Conservation (phyloP, 2,329 filamentous ascomycete genomes). For the Byssochlamys sp. region DNA sequence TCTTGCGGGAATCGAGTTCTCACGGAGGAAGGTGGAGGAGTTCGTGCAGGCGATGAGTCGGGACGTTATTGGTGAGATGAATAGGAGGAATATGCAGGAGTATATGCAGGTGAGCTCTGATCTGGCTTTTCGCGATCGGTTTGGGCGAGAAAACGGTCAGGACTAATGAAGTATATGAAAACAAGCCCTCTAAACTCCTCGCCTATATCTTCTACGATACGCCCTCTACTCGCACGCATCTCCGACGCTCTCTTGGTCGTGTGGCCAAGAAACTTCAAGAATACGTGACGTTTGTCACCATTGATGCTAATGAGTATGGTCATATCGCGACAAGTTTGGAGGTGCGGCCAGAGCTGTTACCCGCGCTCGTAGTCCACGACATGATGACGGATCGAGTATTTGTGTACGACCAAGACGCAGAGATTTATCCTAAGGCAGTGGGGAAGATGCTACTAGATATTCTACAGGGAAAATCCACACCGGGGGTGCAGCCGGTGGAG, state of each 20-base stretch:
- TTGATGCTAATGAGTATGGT: slow-evolving; percentile 39
- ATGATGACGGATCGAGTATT: not conserved
- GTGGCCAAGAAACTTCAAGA: slow-evolving; percentile 40
- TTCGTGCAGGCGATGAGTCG: not conserved
- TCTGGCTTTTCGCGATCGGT: no score
- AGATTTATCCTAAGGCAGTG: not conserved
- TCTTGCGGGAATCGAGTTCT: not conserved
- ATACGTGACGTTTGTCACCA: slow-evolving; percentile 42
- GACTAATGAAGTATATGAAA: not conserved
- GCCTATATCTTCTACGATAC: not conserved
- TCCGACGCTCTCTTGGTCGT: slow-evolving; percentile 19
- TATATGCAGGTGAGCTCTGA: not conserved
- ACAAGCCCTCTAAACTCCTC: not conserved
- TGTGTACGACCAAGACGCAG: not conserved
- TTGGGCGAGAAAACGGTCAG: not conserved
- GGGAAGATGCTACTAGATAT: not conserved
- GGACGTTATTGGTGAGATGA: not conserved
- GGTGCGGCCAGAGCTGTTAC: slow-evolving; percentile 27
- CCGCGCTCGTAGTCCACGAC: slow-evolving; percentile 33
- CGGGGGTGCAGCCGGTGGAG: not conserved
- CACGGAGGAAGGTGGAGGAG: not conserved
- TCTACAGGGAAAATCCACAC: not conserved
- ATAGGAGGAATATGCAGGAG: not conserved
- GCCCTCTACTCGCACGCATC: not conserved
- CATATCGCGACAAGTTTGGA: slow-evolving; percentile 35